A percentile compares a stretch with the other conserved stretches of the same genome.
Conservation (phyloP, 306 rosid genomes). For the Sicyos baderoa region DNA sequence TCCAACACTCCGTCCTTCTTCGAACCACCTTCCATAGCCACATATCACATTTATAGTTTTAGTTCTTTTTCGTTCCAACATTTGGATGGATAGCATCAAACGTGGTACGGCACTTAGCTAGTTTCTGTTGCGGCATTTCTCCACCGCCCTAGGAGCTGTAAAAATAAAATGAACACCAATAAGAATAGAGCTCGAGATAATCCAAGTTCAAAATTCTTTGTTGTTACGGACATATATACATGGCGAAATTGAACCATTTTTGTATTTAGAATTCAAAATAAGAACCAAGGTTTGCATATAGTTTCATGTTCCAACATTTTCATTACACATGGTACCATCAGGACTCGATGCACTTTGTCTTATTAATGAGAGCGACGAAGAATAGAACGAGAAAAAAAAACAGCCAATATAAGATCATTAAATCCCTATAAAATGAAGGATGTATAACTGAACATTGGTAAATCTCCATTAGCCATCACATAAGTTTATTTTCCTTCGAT, state of each 20-base stretch:
- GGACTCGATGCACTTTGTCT: not conserved
- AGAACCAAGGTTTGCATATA: not conserved
- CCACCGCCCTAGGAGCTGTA: conserved; percentile 81
- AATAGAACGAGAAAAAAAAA: not conserved
- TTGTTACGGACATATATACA: too few relatives aligned
- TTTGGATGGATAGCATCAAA: conserved; percentile 30
- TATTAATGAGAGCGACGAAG: not conserved
- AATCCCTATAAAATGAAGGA: too few relatives aligned
- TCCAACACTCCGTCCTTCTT: conserved; percentile 27
- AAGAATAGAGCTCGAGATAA: not conserved
- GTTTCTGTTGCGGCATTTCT: conserved; percentile 54
- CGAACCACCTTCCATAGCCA: conserved; percentile 21
- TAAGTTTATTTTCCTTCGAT: too few relatives aligned
- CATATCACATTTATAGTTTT: not conserved
- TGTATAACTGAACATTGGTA: too few relatives aligned
- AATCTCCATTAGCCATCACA: too few relatives aligned
- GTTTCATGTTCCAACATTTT: not conserved
- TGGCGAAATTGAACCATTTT: not conserved
- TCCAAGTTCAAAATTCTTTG: too few relatives aligned
- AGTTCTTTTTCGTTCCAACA: conserved; percentile 14
- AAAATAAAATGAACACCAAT: conserved; percentile 9
- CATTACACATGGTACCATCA: not conserved
- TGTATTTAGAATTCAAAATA: not conserved
- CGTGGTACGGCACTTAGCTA: conserved; percentile 26
- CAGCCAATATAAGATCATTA: not conserved